A percentile compares a stretch with the other conserved stretches of the same genome.
Evolutionary conservation across 1,139 yeast species (phyloP).

Genomic region (Protomyces macrosporus): DNA sequence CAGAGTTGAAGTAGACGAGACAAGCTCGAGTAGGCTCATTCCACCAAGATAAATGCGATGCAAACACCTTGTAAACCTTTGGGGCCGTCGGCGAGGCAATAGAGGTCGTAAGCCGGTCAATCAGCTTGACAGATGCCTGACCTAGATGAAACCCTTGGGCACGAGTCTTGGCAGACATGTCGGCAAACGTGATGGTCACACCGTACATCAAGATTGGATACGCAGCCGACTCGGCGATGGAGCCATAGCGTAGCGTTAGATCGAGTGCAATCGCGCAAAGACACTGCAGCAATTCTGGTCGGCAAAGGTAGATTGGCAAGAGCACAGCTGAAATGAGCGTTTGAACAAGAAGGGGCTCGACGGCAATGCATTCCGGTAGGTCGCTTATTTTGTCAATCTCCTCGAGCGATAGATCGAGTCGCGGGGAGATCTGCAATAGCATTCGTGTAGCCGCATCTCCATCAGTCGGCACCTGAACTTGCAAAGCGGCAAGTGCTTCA

Average conservation of each 20-base stretch:
- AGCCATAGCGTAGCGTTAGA: constrained; percentile 1
- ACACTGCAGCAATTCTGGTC: constrained; percentile 10
- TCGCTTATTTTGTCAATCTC: constrained; percentile 5
- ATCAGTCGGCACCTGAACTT: constrained; percentile 1
- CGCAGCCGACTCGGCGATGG: constrained; percentile 9
- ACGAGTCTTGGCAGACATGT: background rate
- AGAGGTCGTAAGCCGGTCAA: constrained; percentile 1
- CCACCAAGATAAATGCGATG: constrained; percentile 19
- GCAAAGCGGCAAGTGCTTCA: constrained; percentile 6
- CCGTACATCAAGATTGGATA: constrained; percentile 22
- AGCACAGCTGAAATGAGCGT: constrained; percentile 8
- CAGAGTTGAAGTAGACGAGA: constrained; percentile 22
- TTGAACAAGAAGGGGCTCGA: constrained; percentile 7
- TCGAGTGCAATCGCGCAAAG: constrained; percentile 5
- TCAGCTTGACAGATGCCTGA: constrained; percentile 11
- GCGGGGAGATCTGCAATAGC: background rate
- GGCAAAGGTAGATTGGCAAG: constrained; percentile 10
- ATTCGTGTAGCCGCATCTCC: background rate
- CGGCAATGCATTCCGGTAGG: background rate
- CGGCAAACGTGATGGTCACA: constrained; percentile 1
- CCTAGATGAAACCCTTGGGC: constrained; percentile 19
- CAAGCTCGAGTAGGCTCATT: constrained; percentile 17
- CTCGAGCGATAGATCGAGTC: constrained; percentile 10
- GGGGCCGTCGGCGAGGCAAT: constrained; percentile 2
- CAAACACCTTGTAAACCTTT: constrained; percentile 18